Evolutionary conservation across 176 grass and related monocot species (phyloP).

Genomic region (Luzula sylvatica): DNA sequence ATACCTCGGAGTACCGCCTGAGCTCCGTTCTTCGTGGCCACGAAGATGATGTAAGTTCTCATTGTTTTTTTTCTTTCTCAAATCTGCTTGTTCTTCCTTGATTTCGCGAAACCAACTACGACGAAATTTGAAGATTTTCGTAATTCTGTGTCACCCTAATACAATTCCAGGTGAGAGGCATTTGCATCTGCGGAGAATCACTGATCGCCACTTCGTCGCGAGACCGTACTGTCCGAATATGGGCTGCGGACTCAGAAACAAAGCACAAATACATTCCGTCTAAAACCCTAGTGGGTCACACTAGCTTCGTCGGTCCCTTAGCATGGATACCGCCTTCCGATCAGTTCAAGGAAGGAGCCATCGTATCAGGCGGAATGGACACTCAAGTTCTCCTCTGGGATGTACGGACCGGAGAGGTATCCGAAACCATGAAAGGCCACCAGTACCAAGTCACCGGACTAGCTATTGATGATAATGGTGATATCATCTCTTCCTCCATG

Average conservation of each 20-base stretch:
- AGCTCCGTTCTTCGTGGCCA: constrained; percentile 56
- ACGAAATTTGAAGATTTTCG: not conserved
- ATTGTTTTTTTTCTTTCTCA: not conserved
- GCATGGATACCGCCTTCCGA: constrained; percentile 69
- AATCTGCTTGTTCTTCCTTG: constrained; percentile 30
- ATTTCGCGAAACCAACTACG: not conserved
- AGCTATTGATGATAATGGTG: constrained; percentile 65
- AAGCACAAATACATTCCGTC: constrained; percentile 48
- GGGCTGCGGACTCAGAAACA: constrained; percentile 41
- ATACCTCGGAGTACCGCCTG: constrained; percentile 46
- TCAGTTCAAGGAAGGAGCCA: constrained; percentile 58
- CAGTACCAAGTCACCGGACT: constrained; percentile 83
- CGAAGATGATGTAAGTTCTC: constrained; percentile 66
- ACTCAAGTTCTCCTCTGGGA: constrained; percentile 67
- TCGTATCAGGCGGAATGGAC: constrained; percentile 94
- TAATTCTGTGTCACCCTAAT: too few species aligned
- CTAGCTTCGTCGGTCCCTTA: constrained; percentile 79
- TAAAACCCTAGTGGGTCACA: constrained; percentile 73
- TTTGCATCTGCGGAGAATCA: constrained; percentile 77
- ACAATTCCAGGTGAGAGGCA: constrained; percentile 64
- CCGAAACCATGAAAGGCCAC: constrained; percentile 69
- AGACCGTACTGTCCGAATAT: constrained; percentile 63
- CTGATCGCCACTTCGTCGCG: constrained; percentile 83
- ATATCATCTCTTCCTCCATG: constrained; percentile 88
- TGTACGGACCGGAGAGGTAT: constrained; percentile 48